Evolutionary conservation across 495 filamentous ascomycete genomes (phyloP), one percentile per base, ranked within the genome.

Genomic region (Cercophora sp.): DNA sequence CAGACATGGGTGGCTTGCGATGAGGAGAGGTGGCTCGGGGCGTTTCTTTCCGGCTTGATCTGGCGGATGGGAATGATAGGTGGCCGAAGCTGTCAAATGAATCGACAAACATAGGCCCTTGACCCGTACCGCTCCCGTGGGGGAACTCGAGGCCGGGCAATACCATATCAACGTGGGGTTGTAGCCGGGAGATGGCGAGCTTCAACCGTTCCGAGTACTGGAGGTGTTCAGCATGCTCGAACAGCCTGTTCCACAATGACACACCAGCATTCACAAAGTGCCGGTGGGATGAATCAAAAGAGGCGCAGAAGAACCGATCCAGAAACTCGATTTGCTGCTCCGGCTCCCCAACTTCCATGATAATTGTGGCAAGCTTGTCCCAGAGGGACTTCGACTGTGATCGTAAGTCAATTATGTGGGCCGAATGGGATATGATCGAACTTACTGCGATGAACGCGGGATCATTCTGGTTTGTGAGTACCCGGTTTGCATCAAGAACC

Each of bases 401-500:
- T 22, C 11, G 48, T 72, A 41, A 71, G 64, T n/a, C n/a, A n/a
- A n/a, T n/a, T n/a, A n/a, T n/a, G n/a, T n/a, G n/a, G n/a, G n/a
- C n/a, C n/a, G n/a, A n/a, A n/a, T n/a, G n/a, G n/a, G n/a, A n/a
- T n/a, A n/a, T n/a, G n/a, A n/a, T n/a, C n/a, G 11, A 8, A 70
- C 73, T 65, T 66, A 77, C 74, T 39, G 59, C 55, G 50, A 62
- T 56, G 24, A 67, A 54, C 6, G 65, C 46, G 2, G 58, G 39
- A 23, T 54, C 64, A 15, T 64, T 55, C 24, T 67, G 60, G 27
- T 55, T 69, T 47, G 66, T 52, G 25, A 75, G 64, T 42, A 58
- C 54, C 29, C 67, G 60, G 11, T 68, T 70, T 1, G 57, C 37
- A 56, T 90, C 87, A 46, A 72, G 68, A 26, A 89, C 64, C 85